A percentile compares a stretch with the other conserved stretches of the same genome.
Conservation (phyloP, 2,329 filamentous ascomycete species). For the Teratosphaeria zuluensis region DNA sequence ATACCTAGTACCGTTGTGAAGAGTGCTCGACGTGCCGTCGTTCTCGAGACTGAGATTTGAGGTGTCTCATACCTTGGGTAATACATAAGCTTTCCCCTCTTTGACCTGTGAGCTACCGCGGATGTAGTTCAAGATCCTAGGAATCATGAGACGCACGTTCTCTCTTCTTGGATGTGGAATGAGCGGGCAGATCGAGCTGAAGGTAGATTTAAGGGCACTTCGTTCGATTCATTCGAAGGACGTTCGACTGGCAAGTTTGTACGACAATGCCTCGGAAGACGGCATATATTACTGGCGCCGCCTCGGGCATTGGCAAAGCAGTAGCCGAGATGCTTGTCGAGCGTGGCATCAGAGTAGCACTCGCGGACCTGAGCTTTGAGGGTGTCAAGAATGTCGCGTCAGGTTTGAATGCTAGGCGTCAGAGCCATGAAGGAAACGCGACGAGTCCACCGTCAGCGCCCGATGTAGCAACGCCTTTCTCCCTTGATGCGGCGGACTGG, state of each 20-base stretch:
- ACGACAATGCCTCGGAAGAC: constrained; percentile 3
- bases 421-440: not conserved
- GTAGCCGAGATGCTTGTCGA: constrained; percentile 22
- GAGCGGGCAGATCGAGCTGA: not conserved
- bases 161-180: not conserved
- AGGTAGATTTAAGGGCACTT: too few species aligned
- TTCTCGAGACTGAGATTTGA: too few species aligned
- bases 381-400: constrained; percentile 19
- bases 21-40: too few species aligned
- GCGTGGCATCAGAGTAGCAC: constrained; percentile 40
- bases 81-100: not conserved
- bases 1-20: not conserved
- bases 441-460: too few species aligned
- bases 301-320: constrained; percentile 27
- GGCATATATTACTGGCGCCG: constrained; percentile 17
- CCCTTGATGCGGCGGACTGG: constrained; percentile 28
- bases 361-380: constrained; percentile 31
- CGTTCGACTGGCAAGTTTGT: not conserved
- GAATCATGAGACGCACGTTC: not conserved
- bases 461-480: constrained; percentile 6
- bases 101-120: not conserved
- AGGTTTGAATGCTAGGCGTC: constrained; percentile 7
- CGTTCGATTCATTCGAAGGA: too few species aligned
- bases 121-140: not conserved
- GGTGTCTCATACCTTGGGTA: too few species aligned